These are phyloP conservation scores for Orbilia ellipsospora DNA, from an alignment of 2,329 filamentous ascomycete genomes.

Conservation along the genomic window DNA sequence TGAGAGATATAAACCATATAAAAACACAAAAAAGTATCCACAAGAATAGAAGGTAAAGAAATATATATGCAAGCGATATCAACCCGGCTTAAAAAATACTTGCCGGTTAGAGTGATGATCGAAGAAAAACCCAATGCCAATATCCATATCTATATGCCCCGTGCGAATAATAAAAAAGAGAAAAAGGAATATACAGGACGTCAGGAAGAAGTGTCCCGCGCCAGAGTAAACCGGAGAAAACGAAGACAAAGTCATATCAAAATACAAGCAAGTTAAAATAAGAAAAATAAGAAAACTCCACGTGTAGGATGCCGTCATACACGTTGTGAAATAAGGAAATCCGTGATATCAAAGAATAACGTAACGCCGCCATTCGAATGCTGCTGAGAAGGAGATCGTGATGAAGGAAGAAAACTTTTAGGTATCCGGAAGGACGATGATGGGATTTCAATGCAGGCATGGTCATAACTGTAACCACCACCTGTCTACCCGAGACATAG, in stretches of 20 bases:
- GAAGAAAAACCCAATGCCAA: conserved; percentile 22
- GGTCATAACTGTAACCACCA: conserved; percentile 55
- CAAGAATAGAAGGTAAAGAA: conserved; percentile 46
- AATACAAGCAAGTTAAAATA: neutral
- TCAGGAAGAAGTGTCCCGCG: conserved; percentile 3
- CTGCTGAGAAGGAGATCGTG: conserved; percentile 19
- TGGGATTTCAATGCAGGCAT: conserved; percentile 20
- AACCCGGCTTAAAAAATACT: conserved; percentile 2
- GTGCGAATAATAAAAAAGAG: conserved; percentile 15
- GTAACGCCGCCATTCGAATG: conserved; percentile 47
- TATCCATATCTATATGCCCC: conserved; percentile 40
- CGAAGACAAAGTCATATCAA: too few relatives aligned
- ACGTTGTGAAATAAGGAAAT: conserved; percentile 18
- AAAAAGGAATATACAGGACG: conserved; percentile 16
- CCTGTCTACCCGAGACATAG: conserved; percentile 52
- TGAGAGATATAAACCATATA: conserved; percentile 11
- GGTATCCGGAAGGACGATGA: neutral
- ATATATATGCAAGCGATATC: conserved; percentile 4
- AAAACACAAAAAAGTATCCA: conserved; percentile 34
- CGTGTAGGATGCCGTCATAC: conserved; percentile 30
- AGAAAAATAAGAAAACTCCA: conserved; percentile 43
- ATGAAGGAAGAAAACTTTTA: conserved; percentile 45
- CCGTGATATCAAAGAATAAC: conserved; percentile 17
- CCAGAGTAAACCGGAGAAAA: too few relatives aligned
- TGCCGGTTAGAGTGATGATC: conserved; percentile 7